Evolutionary conservation across 805 yeast species (phyloP).

Genomic region (Kuraishia piskuri): DNA sequence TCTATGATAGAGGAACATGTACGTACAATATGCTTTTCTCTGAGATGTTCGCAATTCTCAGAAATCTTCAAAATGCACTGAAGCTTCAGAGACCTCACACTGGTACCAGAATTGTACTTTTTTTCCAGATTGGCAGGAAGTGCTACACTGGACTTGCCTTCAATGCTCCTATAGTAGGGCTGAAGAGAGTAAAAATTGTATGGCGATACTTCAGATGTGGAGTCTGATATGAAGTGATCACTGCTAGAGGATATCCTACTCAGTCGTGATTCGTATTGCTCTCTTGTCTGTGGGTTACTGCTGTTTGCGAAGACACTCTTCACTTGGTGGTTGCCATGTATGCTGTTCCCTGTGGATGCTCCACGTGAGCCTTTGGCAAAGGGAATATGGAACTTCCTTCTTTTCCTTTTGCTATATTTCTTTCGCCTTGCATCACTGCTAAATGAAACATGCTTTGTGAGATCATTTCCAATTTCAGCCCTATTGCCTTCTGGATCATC

Average conservation of each 20-base stretch:
- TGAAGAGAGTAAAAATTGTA: constrained; percentile 7
- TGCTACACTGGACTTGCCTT: background rate
- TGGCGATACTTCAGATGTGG: constrained; percentile 6
- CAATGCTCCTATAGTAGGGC: constrained; percentile 5
- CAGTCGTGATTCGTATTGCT: background rate
- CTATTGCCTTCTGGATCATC: background rate
- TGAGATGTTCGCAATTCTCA: constrained; percentile 12
- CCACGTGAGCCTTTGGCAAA: background rate
- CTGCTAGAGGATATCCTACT: background rate
- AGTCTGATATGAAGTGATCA: constrained; percentile 2
- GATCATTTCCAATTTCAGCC: background rate
- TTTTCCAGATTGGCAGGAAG: background rate
- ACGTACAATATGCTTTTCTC: constrained; percentile 11
- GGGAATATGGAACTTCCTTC: background rate
- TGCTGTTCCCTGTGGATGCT: background rate
- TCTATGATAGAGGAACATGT: background rate
- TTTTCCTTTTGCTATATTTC: background rate
- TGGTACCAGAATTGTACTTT: background rate
- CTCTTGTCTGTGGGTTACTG: background rate
- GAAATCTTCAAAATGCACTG: constrained; percentile 19
- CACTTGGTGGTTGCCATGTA: background rate
- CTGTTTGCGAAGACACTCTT: background rate
- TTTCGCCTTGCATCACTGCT: background rate
- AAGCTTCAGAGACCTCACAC: constrained; percentile 13
- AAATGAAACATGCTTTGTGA: background rate